phyloP scores from a whole-genome alignment of 805 yeast species.

The Yueomyces sp. region DNA sequence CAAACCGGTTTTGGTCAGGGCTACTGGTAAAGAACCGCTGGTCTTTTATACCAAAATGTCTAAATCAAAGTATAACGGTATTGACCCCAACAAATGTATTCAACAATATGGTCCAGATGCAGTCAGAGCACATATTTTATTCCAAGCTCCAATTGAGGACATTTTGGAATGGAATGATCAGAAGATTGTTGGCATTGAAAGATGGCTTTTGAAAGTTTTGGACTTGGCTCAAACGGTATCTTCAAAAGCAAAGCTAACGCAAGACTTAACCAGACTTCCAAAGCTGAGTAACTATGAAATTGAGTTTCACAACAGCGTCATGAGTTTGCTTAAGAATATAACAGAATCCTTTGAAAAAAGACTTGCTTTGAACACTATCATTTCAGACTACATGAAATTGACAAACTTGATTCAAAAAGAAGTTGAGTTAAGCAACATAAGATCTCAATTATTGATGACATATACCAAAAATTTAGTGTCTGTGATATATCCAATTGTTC shows the following conservation, averaged over 20 bases:
- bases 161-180: slow-evolving; percentile 81
- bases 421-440: slow-evolving; percentile 25
- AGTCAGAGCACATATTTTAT: slow-evolving; percentile 81
- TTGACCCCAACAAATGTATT: slow-evolving; percentile 74
- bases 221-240: slow-evolving; percentile 5
- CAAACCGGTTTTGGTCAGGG: slow-evolving; percentile 31
- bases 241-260: slow-evolving; percentile 1
- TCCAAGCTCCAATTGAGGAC: slow-evolving; percentile 82
- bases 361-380: slow-evolving; percentile 65
- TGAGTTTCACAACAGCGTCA: slow-evolving; percentile 43
- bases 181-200: slow-evolving; percentile 72
- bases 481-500: slow-evolving; percentile 70
- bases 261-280: slow-evolving; percentile 5
- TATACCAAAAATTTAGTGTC: slow-evolving; percentile 41
- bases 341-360: slow-evolving; percentile 46
- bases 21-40: slow-evolving; percentile 37
- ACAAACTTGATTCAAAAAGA: slow-evolving; percentile 39
- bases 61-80: slow-evolving; percentile 89
- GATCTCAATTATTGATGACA: slow-evolving; percentile 31
- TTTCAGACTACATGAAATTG: slow-evolving; percentile 82
- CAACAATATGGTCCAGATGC: slow-evolving; percentile 80
- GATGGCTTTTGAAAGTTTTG: slow-evolving; percentile 66
- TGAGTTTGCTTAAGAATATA: slow-evolving; percentile 33
- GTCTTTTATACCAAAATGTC: slow-evolving; percentile 87
- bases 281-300: slow-evolving; percentile 33